Percentiles rank a stretch among this genome's conserved stretches.
These are phyloP conservation scores for Suillus decipiens DNA, from an alignment of 768 basidiomycete species.

Conservation along the genomic window DNA sequence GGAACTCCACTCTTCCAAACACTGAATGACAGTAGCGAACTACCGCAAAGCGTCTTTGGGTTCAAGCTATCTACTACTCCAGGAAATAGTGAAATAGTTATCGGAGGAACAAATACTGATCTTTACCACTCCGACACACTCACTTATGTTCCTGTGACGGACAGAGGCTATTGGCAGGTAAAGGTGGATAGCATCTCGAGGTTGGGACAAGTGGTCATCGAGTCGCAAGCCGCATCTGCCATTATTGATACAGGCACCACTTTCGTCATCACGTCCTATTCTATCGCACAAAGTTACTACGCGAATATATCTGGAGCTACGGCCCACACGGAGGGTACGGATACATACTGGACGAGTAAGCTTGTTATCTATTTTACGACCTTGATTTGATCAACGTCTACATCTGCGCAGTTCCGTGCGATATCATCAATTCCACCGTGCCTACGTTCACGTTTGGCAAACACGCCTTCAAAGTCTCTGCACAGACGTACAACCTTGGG, in stretches of 20 bases:
- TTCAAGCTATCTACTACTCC: conserved; percentile 44
- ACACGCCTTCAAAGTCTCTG: conserved; percentile 33
- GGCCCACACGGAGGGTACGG: conserved; percentile 10
- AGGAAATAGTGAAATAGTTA: conserved; percentile 18
- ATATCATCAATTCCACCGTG: conserved; percentile 19
- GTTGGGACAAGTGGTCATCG: background rate
- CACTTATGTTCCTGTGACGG: conserved; percentile 33
- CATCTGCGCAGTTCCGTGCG: conserved; percentile 20
- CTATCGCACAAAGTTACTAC: conserved; percentile 27
- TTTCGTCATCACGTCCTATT: conserved; percentile 19
- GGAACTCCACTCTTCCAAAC: conserved; percentile 41
- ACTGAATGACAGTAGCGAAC: conserved; percentile 35
- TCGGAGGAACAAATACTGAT: conserved; percentile 37
- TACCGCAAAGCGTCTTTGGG: conserved; percentile 34
- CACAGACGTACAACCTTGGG: conserved; percentile 42
- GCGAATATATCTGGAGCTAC: conserved; percentile 25
- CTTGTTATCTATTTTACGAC: background rate
- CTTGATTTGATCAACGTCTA: background rate
- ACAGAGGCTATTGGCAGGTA: conserved; percentile 40
- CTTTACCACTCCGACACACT: conserved; percentile 23
- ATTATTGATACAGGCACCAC: conserved; percentile 38
- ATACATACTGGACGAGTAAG: conserved; percentile 35
- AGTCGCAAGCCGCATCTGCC: conserved; percentile 13
- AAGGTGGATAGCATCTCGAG: conserved; percentile 21
- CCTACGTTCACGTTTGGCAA: conserved; percentile 37